phyloP scores from a whole-genome alignment of 75 land plant genomes.

The Chamaecyparis obtusa region DNA sequence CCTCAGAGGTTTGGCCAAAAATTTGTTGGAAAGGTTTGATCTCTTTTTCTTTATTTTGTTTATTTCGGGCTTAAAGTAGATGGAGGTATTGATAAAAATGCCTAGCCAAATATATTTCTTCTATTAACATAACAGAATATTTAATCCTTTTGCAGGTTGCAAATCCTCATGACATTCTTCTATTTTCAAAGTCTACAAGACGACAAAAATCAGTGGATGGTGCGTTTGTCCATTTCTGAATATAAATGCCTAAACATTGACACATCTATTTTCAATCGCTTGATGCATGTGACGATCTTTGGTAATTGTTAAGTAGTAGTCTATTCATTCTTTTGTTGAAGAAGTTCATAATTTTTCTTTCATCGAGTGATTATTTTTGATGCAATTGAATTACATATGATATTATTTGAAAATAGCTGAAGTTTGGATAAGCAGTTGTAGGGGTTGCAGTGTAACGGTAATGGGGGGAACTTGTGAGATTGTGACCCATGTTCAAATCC shows the following conservation, averaged over 20 bases:
- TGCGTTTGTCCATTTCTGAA: constrained; percentile 9
- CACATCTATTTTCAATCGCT: background rate
- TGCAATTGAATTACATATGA: background rate
- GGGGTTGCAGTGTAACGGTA: background rate
- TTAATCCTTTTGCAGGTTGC: constrained; percentile 67
- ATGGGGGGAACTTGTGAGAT: background rate
- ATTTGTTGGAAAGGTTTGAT: constrained; percentile 94
- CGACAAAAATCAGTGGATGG: constrained; percentile 56
- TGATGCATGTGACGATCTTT: background rate
- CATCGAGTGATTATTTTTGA: background rate
- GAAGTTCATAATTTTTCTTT: background rate
- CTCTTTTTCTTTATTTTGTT: background rate
- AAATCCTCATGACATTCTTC: constrained; percentile 96
- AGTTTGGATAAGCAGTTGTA: too few relatives aligned
- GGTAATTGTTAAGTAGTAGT: background rate
- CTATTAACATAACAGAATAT: background rate
- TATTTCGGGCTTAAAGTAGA: background rate
- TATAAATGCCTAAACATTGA: constrained; percentile 2
- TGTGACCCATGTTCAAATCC: background rate
- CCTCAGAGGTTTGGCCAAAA: constrained; percentile 99
- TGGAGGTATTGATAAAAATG: background rate
- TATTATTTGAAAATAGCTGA: background rate
- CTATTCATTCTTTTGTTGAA: background rate
- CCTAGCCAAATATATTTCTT: constrained; percentile 7
- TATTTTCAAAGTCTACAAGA: constrained; percentile 86